A percentile compares a stretch with the other conserved stretches of the same genome.
phyloP scores from a whole-genome alignment of 2,329 filamentous ascomycete genomes.

The Whalleya microplaca region DNA sequence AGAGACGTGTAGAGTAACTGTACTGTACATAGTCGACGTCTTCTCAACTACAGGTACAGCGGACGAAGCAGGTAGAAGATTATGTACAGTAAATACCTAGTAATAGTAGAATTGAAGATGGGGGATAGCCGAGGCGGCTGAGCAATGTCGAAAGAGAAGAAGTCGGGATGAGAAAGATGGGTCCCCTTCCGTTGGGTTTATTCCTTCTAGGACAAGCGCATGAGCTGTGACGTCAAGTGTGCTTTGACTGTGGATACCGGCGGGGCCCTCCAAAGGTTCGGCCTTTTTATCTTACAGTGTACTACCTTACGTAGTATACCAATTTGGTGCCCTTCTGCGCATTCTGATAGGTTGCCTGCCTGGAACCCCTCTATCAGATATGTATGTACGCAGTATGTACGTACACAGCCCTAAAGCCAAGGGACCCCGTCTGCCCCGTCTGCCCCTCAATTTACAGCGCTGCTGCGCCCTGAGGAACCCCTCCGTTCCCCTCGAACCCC shows the following conservation, averaged over 20 bases:
- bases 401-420: too few relatives aligned
- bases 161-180: conserved; percentile 7
- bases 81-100: background rate
- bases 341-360: background rate
- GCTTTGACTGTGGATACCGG: conserved; percentile 10
- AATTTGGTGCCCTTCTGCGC: background rate
- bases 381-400: background rate
- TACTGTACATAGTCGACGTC: background rate
- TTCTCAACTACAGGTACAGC: background rate
- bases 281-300: conserved; percentile 1
- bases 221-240: conserved; percentile 26
- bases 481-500: conserved; percentile 2
- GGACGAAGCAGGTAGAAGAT: background rate
- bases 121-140: background rate
- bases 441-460: background rate
- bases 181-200: background rate
- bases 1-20: background rate
- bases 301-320: background rate
- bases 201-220: conserved; percentile 13
- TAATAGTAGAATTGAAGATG: background rate
- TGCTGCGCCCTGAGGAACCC: background rate
- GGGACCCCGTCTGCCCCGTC: too few relatives aligned
- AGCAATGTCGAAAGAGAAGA: conserved; percentile 11
- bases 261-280: conserved; percentile 11
- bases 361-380: background rate